These are phyloP conservation scores for Pseudozyma tsukubaensis DNA, from an alignment of 1,284 basidiomycete species.

Conservation along the genomic window DNA sequence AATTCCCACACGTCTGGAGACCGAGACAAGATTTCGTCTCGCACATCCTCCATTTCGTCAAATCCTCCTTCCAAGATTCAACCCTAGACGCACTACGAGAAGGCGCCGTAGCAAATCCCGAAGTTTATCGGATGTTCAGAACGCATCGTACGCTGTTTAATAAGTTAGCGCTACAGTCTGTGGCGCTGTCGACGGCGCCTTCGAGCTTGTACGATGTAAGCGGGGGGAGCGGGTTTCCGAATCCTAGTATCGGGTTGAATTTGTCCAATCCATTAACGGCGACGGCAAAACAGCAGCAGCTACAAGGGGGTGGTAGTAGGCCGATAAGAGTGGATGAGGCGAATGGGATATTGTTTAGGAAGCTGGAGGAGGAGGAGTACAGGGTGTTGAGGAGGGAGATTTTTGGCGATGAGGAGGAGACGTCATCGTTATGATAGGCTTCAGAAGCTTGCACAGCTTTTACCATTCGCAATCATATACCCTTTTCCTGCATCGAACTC, in stretches of 20 bases:
- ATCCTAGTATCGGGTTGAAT: constrained; percentile 37
- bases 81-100: constrained; percentile 36
- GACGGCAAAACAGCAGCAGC: background rate
- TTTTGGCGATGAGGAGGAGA: constrained; percentile 24
- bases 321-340: constrained; percentile 26
- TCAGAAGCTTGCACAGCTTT: background rate
- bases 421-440: background rate
- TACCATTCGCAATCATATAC: background rate
- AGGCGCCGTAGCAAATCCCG: constrained; percentile 38
- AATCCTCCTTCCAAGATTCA: constrained; percentile 31
- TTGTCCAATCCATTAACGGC: constrained; percentile 5
- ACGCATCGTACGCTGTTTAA: constrained; percentile 45
- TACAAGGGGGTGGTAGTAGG: background rate
- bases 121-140: constrained; percentile 50
- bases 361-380: constrained; percentile 26
- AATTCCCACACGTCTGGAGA: constrained; percentile 42
- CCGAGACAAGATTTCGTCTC: constrained; percentile 39
- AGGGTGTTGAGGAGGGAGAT: constrained; percentile 22
- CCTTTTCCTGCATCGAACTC: background rate
- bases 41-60: constrained; percentile 47
- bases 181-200: constrained; percentile 45
- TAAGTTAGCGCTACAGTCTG: constrained; percentile 56
- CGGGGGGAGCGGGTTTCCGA: constrained; percentile 48
- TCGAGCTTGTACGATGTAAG: constrained; percentile 50
- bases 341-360: constrained; percentile 40